Percentiles rank a stretch among this genome's conserved stretches.
phyloP scores from a whole-genome alignment of 805 yeast genomes.

The Candida endomychidarum region DNA sequence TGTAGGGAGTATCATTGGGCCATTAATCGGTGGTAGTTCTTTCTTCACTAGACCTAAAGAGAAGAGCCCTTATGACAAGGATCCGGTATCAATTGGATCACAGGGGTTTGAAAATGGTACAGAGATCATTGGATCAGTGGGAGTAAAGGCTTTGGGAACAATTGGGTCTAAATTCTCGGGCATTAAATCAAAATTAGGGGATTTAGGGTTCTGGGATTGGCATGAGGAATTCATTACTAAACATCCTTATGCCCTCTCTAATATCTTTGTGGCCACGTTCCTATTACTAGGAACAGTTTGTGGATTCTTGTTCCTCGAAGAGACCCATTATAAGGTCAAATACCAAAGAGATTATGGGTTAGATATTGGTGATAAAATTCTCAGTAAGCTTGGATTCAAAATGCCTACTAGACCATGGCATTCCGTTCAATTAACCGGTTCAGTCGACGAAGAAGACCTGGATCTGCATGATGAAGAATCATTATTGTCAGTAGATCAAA shows the following conservation, averaged over 20 bases:
- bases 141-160: too few relatives aligned
- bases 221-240: conserved; percentile 29
- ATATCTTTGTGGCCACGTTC: conserved; percentile 31
- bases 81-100: too few relatives aligned
- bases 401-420: conserved; percentile 34
- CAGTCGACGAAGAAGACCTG: background rate
- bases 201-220: conserved; percentile 6
- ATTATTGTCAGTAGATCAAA: background rate
- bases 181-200: too few relatives aligned
- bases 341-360: conserved; percentile 30
- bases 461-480: conserved; percentile 3
- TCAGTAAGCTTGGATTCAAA: conserved; percentile 25
- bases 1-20: conserved; percentile 61
- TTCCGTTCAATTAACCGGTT: background rate
- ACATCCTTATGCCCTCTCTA: conserved; percentile 41
- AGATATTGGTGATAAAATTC: conserved; percentile 37
- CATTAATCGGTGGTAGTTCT: conserved; percentile 54
- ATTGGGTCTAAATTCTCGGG: too few relatives aligned
- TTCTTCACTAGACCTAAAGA: conserved; percentile 46
- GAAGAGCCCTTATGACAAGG: conserved; percentile 1
- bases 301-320: conserved; percentile 39
- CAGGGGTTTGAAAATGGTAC: too few relatives aligned
- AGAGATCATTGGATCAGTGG: too few relatives aligned
- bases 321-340: conserved; percentile 28
- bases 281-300: conserved; percentile 25